Conservation (phyloP, 169 alveolate species). For the Plasmodium gaboni region DNA sequence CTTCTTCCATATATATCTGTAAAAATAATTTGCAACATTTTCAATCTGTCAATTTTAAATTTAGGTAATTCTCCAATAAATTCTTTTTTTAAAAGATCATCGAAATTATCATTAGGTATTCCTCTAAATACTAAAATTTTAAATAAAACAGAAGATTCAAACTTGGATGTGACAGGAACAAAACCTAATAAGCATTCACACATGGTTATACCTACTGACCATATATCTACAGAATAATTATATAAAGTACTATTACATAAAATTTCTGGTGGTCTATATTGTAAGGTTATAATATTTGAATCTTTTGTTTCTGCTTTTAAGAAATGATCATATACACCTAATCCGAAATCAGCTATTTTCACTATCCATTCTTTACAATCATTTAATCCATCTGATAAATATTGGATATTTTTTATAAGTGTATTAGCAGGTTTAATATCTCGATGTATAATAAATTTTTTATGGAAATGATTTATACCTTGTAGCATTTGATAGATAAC, state of each 20-base stretch:
- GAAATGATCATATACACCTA: slow-evolving; percentile 82
- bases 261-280: slow-evolving; percentile 87
- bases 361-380: slow-evolving; percentile 78
- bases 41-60: slow-evolving; percentile 76
- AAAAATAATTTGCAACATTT: slow-evolving; percentile 79
- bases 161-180: slow-evolving; percentile 60
- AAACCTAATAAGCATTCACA: slow-evolving; percentile 75
- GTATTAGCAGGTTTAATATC: slow-evolving; percentile 88
- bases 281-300: slow-evolving; percentile 82
- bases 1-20: slow-evolving; percentile 86
- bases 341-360: slow-evolving; percentile 85
- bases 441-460: slow-evolving; percentile 83
- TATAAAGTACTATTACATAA: slow-evolving; percentile 65
- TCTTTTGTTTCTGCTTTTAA: slow-evolving; percentile 83
- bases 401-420: slow-evolving; percentile 79
- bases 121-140: slow-evolving; percentile 66
- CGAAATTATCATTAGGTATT: slow-evolving; percentile 35
- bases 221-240: slow-evolving; percentile 81
- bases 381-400: slow-evolving; percentile 65
- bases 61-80: slow-evolving; percentile 79
- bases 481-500: slow-evolving; percentile 85
- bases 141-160: slow-evolving; percentile 48
- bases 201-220: slow-evolving; percentile 86
- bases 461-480: slow-evolving; percentile 82
- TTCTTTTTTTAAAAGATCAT: slow-evolving; percentile 30